A percentile compares a stretch with the other conserved stretches of the same genome.
phyloP scores from a whole-genome alignment of 1,139 yeast species.

The Suhomyces terraborum region DNA sequence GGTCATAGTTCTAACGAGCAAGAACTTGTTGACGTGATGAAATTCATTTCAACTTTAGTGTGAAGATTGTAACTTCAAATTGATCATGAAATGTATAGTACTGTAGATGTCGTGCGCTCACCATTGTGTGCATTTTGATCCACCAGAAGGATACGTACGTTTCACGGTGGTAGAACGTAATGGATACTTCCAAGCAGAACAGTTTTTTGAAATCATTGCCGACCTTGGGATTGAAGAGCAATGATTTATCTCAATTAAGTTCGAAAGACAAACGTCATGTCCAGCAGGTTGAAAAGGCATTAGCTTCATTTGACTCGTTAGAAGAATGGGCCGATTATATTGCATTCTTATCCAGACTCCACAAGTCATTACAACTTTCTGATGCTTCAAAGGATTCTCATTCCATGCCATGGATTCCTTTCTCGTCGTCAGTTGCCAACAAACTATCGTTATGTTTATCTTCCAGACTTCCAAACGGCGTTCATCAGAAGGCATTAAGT shows the following conservation, averaged over 20 bases:
- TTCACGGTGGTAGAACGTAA: neutral
- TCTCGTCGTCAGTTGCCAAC: slow-evolving; percentile 44
- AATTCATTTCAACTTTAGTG: slow-evolving; percentile 41
- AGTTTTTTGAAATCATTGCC: neutral
- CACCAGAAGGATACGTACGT: neutral
- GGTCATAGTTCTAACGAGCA: slow-evolving; percentile 68
- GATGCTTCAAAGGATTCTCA: slow-evolving; percentile 31
- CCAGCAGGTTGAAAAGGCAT: slow-evolving; percentile 69
- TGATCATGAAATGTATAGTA: too few relatives aligned
- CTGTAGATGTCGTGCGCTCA: neutral
- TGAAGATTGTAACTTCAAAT: neutral
- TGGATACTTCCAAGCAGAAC: neutral
- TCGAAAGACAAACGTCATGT: slow-evolving; percentile 70
- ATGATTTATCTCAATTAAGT: slow-evolving; percentile 21
- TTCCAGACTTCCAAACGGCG: slow-evolving; percentile 87
- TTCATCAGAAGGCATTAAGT: slow-evolving; percentile 83
- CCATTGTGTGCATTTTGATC: neutral
- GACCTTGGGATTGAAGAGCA: slow-evolving; percentile 5
- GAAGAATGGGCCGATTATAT: slow-evolving; percentile 99
- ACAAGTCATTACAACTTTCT: slow-evolving; percentile 58
- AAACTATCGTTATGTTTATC: slow-evolving; percentile 68
- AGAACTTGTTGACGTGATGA: slow-evolving; percentile 61
- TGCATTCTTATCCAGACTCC: slow-evolving; percentile 76
- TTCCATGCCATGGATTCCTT: slow-evolving; percentile 48
- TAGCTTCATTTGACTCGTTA: slow-evolving; percentile 77